Evolutionary conservation across 1,284 basidiomycete species (phyloP), one percentile per base, ranked within the genome.

Genomic region (Microbotryum lychnidis-dioicae): DNA sequence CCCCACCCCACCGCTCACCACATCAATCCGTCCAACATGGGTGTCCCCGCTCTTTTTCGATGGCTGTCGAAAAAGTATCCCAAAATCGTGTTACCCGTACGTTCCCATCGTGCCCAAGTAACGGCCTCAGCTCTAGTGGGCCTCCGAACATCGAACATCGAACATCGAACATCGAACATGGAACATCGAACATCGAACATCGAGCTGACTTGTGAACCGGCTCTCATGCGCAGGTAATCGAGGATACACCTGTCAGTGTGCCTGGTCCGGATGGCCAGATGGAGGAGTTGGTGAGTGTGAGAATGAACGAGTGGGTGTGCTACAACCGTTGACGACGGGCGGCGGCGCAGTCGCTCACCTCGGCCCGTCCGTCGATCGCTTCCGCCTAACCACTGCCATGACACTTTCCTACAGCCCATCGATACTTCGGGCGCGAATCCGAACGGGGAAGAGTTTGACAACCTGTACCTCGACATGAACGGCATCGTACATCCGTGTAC

Each of bases 401-500:
- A n/a, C n/a, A n/a, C 48, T 25, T 31, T 23, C 37, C 10, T 18
- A 2, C 57, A 69, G 67, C 92, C 92, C 8, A 76, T 94, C 60
- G 87, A 93, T 75, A 94, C 90, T 69, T 81, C 84, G 47, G 76
- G 79, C 27, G 83, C 87, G 42, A 99, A 99, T 76, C 96, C 96
- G n/a, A 99, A 99, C 75, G 91, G 88, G 16, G 81, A 83, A 64
- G 96, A 99, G 78, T 92, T 94, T 68, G 96, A 98, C 78, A 92
- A 91, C 74, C 79, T 99, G 55, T 99, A 99, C 75, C 80, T 97
- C 68, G 87, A 91, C 72, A 91, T 91, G 89, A 91, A 91, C 72
- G 89, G 87, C 61, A 91, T 91, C 73, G 89, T 97, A 27, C 94
- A 98, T 78, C 94, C 94, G 7, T 97, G 94, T 83, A 97, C 94